Base-by-base conservation (phyloP, 352 stramenopile species). In the Pythium oligandrum region DNA sequence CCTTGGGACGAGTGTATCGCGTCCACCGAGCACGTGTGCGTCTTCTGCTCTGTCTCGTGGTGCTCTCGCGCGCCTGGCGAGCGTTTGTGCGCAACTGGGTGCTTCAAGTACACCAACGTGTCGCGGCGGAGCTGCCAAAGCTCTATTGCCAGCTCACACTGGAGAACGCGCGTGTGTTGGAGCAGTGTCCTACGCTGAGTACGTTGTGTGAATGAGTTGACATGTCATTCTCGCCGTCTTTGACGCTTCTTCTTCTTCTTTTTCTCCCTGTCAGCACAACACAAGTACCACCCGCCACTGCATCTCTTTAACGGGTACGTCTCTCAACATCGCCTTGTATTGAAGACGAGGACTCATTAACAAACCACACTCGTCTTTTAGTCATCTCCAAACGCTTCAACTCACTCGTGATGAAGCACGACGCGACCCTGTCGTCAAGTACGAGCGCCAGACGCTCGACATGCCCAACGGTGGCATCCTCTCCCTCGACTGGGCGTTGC, bases 401-500 rank as follows among this genome's bases (percentile, higher is more conserved):
- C 62, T 88, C 51, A 61, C 73, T 7, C 48, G 59, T 42, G 66
- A 71, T 26, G 34, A 73, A 73, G 5, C 62, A 69, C 3, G 51
- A 74, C 39, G 40, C 47, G 6, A 62, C 4, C 75, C 78, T 1
- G 11, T 12, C 1, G 64, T 86, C 40, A 10, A 37, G 3, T 90
- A 90, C 61, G 56, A 77, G 47, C 73, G 80, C 11, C 70, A 90
- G 57, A 53, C 79, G 4, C 63, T 90, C 4, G 66, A 83, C 33
- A 69, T 87, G 61, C 71, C 70, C 10, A 77, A 90, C 54, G 77
- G 79, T 31, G 81, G 81, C 12, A 63, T 88, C 11, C 64, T 87
- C 10, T 88, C 82, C 1, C 59, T 92, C 34, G 82, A 92, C 64
- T 92, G 82, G 82, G 82, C 77, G 26, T 61, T 85, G 7, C 59